Base-by-base conservation (phyloP, 225 moss, liverwort and hornwort genomes). In the Bryoerythrophyllum caledonicum region DNA sequence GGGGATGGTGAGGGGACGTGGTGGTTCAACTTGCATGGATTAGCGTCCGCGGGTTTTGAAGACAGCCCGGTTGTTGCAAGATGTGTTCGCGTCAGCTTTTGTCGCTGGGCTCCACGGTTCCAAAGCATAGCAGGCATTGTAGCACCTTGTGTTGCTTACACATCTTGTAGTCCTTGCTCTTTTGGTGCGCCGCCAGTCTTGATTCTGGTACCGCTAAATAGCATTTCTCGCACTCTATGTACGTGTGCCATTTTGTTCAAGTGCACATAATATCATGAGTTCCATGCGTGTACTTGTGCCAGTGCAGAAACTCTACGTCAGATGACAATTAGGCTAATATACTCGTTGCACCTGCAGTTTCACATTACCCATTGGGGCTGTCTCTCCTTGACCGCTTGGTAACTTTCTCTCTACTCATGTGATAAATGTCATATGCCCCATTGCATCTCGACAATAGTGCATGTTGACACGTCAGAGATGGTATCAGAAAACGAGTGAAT, bases 141-240 rank as follows among this genome's bases (percentile, higher is more conserved):
- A 85, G 76, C 27, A 87, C 79, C 73, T 91, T 94, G 61, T 94
- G 87, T 68, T 94, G 94, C 68, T 94, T 97, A 53, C 89, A 90
- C 75, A 79, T 87, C 54, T 91, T 90, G 62, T 92, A 97, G 71
- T 96, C 94, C 83, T 90, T 90, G 57, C 94, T 94, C 71, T 91
- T 94, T 25, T 94, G 86, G 64, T 97, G 96, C 14, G 82, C 79
- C 48, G 83, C 85, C 65, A 97, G 79, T 70, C 90, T 84, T 20
- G 80, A 73, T 53, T 86, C 90, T 41, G 91, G 90, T 56, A 97
- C 75, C 46, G 94, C 96, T 60, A 94, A 82, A 60, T 90, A 91
- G 81, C 96, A 96, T 72, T 91, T 92, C n/a, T 89, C 88, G 78
- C 96, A 96, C 80, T 94, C 91, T 7, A 96, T 54, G 58, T 96